Conservation (phyloP, 208 protist genomes). For the Kentomonas sorsogonicus region DNA sequence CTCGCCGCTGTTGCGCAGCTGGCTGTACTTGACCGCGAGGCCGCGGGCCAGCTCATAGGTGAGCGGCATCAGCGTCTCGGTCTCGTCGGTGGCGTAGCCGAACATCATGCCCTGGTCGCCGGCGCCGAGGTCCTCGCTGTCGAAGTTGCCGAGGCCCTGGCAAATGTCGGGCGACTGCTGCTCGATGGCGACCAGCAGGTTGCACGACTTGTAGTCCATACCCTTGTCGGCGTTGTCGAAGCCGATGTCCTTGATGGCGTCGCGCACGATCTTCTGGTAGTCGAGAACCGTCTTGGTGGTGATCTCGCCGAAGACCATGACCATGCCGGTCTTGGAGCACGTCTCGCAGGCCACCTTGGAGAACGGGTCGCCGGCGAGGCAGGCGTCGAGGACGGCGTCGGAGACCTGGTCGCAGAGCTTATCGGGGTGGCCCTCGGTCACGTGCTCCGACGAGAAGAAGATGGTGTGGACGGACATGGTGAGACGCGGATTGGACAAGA, state of each 20-base stretch:
- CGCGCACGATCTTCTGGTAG: conserved; percentile 97
- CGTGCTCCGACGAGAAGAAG: conserved; percentile 99
- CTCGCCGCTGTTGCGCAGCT: conserved; percentile 93
- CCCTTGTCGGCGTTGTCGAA: conserved; percentile 94
- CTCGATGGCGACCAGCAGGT: conserved; percentile 96
- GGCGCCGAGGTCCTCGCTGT: conserved; percentile 96
- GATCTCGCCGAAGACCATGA: conserved; percentile 99
- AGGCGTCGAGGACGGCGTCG: conserved; percentile 99
- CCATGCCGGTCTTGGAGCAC: conserved; percentile 97
- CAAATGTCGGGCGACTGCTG: conserved; percentile 99
- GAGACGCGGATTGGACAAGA: too few species aligned
- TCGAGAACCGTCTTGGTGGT: conserved; percentile 97
- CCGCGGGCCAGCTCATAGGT: conserved; percentile 94
- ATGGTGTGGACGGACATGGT: conserved; percentile 88
- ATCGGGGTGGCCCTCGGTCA: conserved; percentile 99
- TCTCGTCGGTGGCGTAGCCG: conserved; percentile 99
- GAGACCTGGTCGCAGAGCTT: conserved; percentile 99
- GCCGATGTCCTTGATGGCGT: conserved; percentile 97
- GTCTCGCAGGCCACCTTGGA: conserved; percentile 99
- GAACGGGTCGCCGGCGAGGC: conserved; percentile 94
- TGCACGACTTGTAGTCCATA: conserved; percentile 98
- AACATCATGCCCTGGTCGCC: conserved; percentile 99
- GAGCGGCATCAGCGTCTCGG: conserved; percentile 96
- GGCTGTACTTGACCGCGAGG: conserved; percentile 93
- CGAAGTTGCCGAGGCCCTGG: conserved; percentile 95